Evolutionary conservation across 208 protist species (phyloP).

Genomic region (Blastocrithidia nonstop): DNA sequence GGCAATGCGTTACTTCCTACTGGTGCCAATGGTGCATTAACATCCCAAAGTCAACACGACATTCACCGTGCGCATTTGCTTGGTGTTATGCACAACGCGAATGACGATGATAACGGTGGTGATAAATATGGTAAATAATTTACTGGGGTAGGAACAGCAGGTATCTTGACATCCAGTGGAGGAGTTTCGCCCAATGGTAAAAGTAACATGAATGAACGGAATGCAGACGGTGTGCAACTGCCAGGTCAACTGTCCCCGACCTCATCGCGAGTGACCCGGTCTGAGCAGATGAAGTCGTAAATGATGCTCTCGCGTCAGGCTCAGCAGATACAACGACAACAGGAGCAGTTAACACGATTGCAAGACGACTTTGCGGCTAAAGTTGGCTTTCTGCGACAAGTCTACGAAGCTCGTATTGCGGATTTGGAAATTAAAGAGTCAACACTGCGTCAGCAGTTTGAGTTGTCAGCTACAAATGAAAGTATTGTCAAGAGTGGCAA

Average conservation of each 20-base stretch:
- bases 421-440: slow-evolving; percentile 77
- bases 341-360: slow-evolving; percentile 59
- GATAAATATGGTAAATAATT: too few species aligned
- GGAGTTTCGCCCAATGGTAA: too few species aligned
- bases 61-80: too few species aligned
- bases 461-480: background rate
- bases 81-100: too few species aligned
- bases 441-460: slow-evolving; percentile 12
- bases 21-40: background rate
- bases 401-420: slow-evolving; percentile 84
- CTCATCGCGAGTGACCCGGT: slow-evolving; percentile 2
- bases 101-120: slow-evolving; percentile 1
- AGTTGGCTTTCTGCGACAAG: slow-evolving; percentile 72
- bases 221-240: too few species aligned
- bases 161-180: too few species aligned
- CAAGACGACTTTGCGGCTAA: slow-evolving; percentile 80
- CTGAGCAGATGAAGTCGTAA: slow-evolving; percentile 19
- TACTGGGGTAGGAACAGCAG: too few species aligned
- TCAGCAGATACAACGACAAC: slow-evolving; percentile 35
- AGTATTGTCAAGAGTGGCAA: background rate
- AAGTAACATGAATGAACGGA: too few species aligned
- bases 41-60: too few species aligned
- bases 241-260: background rate
- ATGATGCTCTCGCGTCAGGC: slow-evolving; percentile 30
- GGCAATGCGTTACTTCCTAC: slow-evolving; percentile 4